phyloP scores from a whole-genome alignment of 352 stramenopile species.

The Peronospora farinosa region DNA sequence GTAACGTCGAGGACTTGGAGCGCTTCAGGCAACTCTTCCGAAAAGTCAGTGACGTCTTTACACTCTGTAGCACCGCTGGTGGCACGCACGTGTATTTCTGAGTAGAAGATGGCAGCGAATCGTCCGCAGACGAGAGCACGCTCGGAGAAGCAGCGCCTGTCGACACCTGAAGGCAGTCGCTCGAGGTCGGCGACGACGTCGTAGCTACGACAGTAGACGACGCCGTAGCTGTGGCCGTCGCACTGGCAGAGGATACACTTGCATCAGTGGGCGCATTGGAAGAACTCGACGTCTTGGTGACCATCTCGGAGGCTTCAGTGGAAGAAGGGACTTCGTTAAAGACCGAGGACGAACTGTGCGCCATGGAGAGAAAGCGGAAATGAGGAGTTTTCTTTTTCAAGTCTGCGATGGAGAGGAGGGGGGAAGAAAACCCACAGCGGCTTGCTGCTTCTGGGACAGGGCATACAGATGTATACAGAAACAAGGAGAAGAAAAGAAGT shows the following conservation, averaged over 20 bases:
- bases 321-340: constrained; percentile 47
- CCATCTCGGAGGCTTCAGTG: constrained; percentile 26
- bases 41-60: constrained; percentile 44
- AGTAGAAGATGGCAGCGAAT: not conserved
- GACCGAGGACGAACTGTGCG: constrained; percentile 51
- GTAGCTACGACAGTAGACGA: constrained; percentile 27
- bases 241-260: constrained; percentile 26
- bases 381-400: constrained; percentile 16
- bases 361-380: constrained; percentile 46
- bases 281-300: constrained; percentile 33
- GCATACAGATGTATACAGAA: constrained; percentile 26
- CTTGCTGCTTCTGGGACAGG: constrained; percentile 25
- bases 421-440: constrained; percentile 31
- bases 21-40: constrained; percentile 73
- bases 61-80: constrained; percentile 39
- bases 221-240: constrained; percentile 23
- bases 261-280: constrained; percentile 23
- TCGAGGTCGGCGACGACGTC: constrained; percentile 12
- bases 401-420: constrained; percentile 16
- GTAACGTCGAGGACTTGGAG: constrained; percentile 45
- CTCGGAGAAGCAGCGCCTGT: constrained; percentile 13
- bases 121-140: constrained; percentile 8
- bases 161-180: constrained; percentile 26
- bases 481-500: constrained; percentile 19
- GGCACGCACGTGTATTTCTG: constrained; percentile 38